Evolutionary conservation across 164 flowering plant genomes (phyloP).

Genomic region (Houttuynia cordata): DNA sequence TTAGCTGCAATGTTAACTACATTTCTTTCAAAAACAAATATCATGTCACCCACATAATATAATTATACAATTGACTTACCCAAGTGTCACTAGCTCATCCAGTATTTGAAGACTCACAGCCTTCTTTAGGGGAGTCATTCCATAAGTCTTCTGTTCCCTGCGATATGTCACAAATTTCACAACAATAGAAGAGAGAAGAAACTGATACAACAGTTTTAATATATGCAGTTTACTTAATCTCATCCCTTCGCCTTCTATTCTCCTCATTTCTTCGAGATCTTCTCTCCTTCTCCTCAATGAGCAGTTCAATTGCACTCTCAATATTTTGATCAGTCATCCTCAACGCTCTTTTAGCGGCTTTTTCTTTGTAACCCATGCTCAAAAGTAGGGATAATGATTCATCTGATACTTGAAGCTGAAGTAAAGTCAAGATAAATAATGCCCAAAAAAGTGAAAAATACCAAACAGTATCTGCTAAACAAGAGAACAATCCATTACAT

Average conservation of each 20-base stretch:
- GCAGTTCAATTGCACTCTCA: slow-evolving; percentile 53
- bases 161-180: slow-evolving; percentile 1
- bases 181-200: not conserved
- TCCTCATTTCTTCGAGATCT: slow-evolving; percentile 36
- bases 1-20: not conserved
- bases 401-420: slow-evolving; percentile 82
- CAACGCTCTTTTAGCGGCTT: slow-evolving; percentile 63
- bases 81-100: slow-evolving; percentile 45
- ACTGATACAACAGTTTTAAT: not conserved
- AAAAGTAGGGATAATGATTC: slow-evolving; percentile 61
- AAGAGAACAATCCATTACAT: not conserved
- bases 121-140: slow-evolving; percentile 61
- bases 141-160: slow-evolving; percentile 87
- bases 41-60: too few species aligned
- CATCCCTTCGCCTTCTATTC: slow-evolving; percentile 35
- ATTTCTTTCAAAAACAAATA: too few species aligned
- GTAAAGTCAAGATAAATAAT: not conserved
- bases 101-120: slow-evolving; percentile 64
- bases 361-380: slow-evolving; percentile 80
- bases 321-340: slow-evolving; percentile 64
- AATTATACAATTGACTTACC: slow-evolving; percentile 29
- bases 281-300: slow-evolving; percentile 54
- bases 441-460: not conserved
- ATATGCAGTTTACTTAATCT: slow-evolving; percentile 28
- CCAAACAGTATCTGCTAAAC: not conserved